A percentile compares a stretch with the other conserved stretches of the same genome.
Evolutionary conservation across 2,329 filamentous ascomycete species (phyloP).

Genomic region (Paecilomyces sp.): DNA sequence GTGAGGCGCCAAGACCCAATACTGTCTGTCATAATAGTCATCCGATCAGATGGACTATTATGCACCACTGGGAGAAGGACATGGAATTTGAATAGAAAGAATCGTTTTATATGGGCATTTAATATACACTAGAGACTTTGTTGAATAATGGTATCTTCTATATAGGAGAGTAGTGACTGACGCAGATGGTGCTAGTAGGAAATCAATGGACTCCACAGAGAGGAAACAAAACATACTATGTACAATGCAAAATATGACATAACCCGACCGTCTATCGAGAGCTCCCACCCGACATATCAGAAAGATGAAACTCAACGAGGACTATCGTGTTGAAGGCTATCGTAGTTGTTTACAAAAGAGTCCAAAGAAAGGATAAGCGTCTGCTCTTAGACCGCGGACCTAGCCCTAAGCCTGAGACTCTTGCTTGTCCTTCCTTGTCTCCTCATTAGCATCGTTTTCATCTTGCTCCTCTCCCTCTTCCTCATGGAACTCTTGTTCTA

Average conservation of each 20-base stretch:
- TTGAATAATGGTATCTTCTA: slow-evolving; percentile 11
- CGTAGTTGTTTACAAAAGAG: slow-evolving; percentile 1
- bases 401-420: neutral
- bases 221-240: neutral
- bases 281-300: neutral
- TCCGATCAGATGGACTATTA: neutral
- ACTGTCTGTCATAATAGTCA: neutral
- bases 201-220: neutral
- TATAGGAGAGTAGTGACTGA: neutral
- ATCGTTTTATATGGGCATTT: neutral
- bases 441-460: slow-evolving; percentile 25
- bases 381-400: neutral
- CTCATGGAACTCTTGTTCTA: slow-evolving; percentile 39
- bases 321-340: neutral
- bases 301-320: neutral
- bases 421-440: slow-evolving; percentile 9
- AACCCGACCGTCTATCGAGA: neutral
- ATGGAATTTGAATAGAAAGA: neutral
- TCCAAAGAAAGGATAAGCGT: slow-evolving; percentile 3
- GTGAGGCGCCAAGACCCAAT: neutral
- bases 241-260: neutral
- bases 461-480: slow-evolving; percentile 28
- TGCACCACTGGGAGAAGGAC: neutral
- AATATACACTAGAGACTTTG: slow-evolving; percentile 2
- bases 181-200: neutral